phyloP scores from a whole-genome alignment of 495 filamentous ascomycete species.

The Penicillium daleae region DNA sequence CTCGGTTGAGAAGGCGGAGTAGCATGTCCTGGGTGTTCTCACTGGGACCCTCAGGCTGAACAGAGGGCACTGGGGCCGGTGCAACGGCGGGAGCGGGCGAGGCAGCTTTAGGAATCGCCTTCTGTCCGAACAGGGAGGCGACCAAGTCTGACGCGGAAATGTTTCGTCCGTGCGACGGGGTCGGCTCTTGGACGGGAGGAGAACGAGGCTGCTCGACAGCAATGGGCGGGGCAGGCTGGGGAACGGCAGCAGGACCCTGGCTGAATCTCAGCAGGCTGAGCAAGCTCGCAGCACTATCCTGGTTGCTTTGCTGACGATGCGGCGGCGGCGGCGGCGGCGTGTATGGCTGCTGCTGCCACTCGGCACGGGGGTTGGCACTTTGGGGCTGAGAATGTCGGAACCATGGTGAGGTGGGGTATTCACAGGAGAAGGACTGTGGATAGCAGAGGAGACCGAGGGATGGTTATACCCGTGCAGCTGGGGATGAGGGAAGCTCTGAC shows the following conservation, averaged over 20 bases:
- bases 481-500: slow-evolving; percentile 41
- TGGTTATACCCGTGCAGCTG: slow-evolving; percentile 47
- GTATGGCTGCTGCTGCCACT: slow-evolving; percentile 33
- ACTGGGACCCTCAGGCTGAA: slow-evolving; percentile 37
- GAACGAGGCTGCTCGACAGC: slow-evolving; percentile 41
- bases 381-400: slow-evolving; percentile 55
- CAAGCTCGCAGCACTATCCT: slow-evolving; percentile 69
- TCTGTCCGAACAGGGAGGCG: slow-evolving; percentile 58
- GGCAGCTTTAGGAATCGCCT: slow-evolving; percentile 34
- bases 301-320: slow-evolving; percentile 41
- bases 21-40: slow-evolving; percentile 68
- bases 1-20: slow-evolving; percentile 64
- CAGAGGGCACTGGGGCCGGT: slow-evolving; percentile 21
- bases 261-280: slow-evolving; percentile 89
- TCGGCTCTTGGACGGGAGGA: slow-evolving; percentile 41
- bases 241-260: slow-evolving; percentile 45
- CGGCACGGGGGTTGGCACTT: slow-evolving; percentile 46
- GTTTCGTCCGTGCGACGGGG: slow-evolving; percentile 52
- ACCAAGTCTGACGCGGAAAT: slow-evolving; percentile 67
- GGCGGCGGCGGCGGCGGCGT: slow-evolving; percentile 23
- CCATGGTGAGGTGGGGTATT: slow-evolving; percentile 50
- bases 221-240: slow-evolving; percentile 36
- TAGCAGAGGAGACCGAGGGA: slow-evolving; percentile 50
- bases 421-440: slow-evolving; percentile 48
- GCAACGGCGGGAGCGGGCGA: slow-evolving; percentile 14